Evolutionary conservation across 306 rosid species (phyloP), one percentile per base, ranked within the genome.

Genomic region (Dalbergia cultrata): DNA sequence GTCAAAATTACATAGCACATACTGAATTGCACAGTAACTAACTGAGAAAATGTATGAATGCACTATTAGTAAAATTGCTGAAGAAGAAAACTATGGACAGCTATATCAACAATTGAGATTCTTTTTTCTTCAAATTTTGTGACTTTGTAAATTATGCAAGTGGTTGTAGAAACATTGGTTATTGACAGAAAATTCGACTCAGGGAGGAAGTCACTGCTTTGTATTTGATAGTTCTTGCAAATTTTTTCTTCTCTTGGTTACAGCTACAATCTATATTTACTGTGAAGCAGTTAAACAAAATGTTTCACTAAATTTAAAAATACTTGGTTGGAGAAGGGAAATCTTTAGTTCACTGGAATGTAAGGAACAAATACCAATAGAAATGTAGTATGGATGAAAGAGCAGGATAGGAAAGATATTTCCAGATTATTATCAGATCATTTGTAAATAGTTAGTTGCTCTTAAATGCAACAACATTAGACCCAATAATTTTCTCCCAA

Each of bases 401-500:
- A 18, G 19, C 18, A 45, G 45, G 61, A 80, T 64, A 43, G 14
- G 4, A 41, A 34, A 74, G 13, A 14, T 35, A 68, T 67, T 60
- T 26, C 21, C 43, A 81, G 26, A 61, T 67, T 13, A 75, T n/a
- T 67, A 47, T 49, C 7, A n/a, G 57, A 21, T 41, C 67, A 39
- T 41, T 69, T 12, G 54, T 74, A 79, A 65, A 57, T 12, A 39
- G 34, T 7, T 49, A 73, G 13, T 47, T 35, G 31, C 60, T 17
- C 58, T 41, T 16, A 39, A 9, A 22, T 59, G 74, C 43, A 58
- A 76, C 56, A 19, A 43, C 47, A 68, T 65, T 16, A 60, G 26
- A 59, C 47, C 60, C 10, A 14, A 67, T 31, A 59, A 79, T 44
- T 16, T 64, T 70, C 58, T 31, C 82, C 35, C 16, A 72, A 71